These are phyloP conservation scores for Pseudotulostoma volvatum DNA, from an alignment of 495 filamentous ascomycete species.

Conservation along the genomic window DNA sequence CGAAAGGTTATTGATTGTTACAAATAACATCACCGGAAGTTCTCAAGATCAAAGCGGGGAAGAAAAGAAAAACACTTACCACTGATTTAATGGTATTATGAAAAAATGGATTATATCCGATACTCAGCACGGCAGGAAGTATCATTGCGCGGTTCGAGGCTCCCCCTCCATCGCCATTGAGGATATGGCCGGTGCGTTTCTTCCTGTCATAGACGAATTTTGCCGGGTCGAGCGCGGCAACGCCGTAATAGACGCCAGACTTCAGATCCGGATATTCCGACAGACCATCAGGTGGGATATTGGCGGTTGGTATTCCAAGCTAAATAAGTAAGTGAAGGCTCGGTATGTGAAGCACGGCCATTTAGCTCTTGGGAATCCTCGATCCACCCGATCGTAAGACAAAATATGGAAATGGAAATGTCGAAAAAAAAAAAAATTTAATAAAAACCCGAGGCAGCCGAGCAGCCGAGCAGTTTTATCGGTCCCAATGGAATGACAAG, in stretches of 20 bases:
- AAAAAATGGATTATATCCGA: slow-evolving; percentile 94
- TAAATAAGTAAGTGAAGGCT: slow-evolving; percentile 17
- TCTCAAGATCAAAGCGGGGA: too few relatives aligned
- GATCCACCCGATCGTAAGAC: too few relatives aligned
- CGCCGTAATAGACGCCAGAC: slow-evolving; percentile 86
- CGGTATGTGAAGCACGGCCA: too few relatives aligned
- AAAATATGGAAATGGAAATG: too few relatives aligned
- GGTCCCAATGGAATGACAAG: too few relatives aligned
- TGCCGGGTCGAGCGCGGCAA: slow-evolving; percentile 44
- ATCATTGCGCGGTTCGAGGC: slow-evolving; percentile 21
- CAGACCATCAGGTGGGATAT: slow-evolving; percentile 69
- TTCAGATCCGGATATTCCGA: slow-evolving; percentile 53
- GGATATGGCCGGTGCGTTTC: slow-evolving; percentile 1
- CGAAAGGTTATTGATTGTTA: too few relatives aligned
- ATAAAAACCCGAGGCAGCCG: too few relatives aligned
- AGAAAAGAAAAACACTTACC: slow-evolving; percentile 17
- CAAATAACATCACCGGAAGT: too few relatives aligned
- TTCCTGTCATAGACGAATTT: slow-evolving; percentile 8
- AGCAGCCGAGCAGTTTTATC: too few relatives aligned
- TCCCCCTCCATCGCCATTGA: too few relatives aligned
- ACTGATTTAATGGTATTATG: slow-evolving; percentile 68
- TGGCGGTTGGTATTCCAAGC: slow-evolving; percentile 93
- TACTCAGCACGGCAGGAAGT: slow-evolving; percentile 81
- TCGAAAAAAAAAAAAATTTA: too few relatives aligned
- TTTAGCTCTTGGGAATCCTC: too few relatives aligned